Evolutionary conservation across 768 basidiomycete genomes (phyloP).

Genomic region (Tylopilus sp.): DNA sequence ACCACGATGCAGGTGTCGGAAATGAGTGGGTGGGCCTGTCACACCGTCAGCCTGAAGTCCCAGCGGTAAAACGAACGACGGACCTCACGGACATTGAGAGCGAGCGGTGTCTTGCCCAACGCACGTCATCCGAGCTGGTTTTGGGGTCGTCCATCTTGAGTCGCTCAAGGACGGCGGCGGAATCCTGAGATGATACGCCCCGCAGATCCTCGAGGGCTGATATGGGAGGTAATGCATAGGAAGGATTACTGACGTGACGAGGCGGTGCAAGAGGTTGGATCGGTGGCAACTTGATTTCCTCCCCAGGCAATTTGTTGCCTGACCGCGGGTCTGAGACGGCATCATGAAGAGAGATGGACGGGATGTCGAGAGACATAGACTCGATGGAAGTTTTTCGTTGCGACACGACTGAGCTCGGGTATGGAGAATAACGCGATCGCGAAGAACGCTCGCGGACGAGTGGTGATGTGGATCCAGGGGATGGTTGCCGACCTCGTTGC

Average conservation of each 20-base stretch:
- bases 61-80: neutral
- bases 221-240: slow-evolving; percentile 64
- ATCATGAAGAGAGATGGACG: slow-evolving; percentile 35
- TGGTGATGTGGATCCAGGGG: slow-evolving; percentile 25
- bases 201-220: slow-evolving; percentile 64
- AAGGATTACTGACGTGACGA: slow-evolving; percentile 30
- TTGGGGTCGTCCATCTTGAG: slow-evolving; percentile 51
- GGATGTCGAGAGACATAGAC: slow-evolving; percentile 34
- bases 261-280: slow-evolving; percentile 35
- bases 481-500: slow-evolving; percentile 28
- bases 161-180: slow-evolving; percentile 63
- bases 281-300: slow-evolving; percentile 40
- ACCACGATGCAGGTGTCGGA: slow-evolving; percentile 25
- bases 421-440: slow-evolving; percentile 43
- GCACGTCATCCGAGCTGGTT: slow-evolving; percentile 18
- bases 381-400: slow-evolving; percentile 27
- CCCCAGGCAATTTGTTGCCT: slow-evolving; percentile 26
- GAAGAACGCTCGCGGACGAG: slow-evolving; percentile 23
- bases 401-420: slow-evolving; percentile 33
- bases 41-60: neutral
- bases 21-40: slow-evolving; percentile 18
- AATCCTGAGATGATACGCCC: slow-evolving; percentile 49
- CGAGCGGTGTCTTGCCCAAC: slow-evolving; percentile 44
- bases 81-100: slow-evolving; percentile 40
- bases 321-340: slow-evolving; percentile 23